Conservation (phyloP, 148 eudicot genomes). For the Persicaria maculosa region DNA sequence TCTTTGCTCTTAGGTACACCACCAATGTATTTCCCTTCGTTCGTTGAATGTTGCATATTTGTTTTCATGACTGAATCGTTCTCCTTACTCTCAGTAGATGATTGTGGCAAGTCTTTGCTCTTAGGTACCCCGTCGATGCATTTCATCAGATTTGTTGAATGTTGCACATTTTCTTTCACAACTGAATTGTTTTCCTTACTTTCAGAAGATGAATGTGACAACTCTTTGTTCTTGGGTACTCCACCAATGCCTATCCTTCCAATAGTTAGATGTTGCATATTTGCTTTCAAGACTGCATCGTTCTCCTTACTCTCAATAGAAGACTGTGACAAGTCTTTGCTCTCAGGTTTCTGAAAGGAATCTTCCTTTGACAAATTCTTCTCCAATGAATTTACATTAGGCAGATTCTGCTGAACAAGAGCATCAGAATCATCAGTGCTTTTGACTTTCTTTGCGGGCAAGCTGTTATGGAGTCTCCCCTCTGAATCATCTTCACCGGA, state of each 20-base stretch:
- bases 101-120: too few relatives aligned
- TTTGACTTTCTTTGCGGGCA: neutral
- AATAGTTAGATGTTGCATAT: neutral
- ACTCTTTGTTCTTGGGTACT: too few relatives aligned
- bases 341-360: neutral
- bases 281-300: neutral
- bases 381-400: neutral
- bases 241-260: neutral
- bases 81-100: too few relatives aligned
- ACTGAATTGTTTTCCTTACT: too few relatives aligned
- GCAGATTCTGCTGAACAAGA: conserved; percentile 1
- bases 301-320: neutral
- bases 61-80: too few relatives aligned
- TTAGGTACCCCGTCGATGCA: too few relatives aligned
- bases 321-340: neutral
- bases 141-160: too few relatives aligned
- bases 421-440: neutral
- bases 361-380: neutral
- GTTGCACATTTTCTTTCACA: too few relatives aligned
- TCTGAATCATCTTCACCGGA: conserved; percentile 8
- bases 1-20: neutral
- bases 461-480: conserved; percentile 16
- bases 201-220: too few relatives aligned
- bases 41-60: too few relatives aligned
- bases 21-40: too few relatives aligned